A percentile compares a stretch with the other conserved stretches of the same genome.
These are phyloP conservation scores for Cryptosporidium xiaoi DNA, from an alignment of 169 alveolate species.

Conservation along the genomic window DNA sequence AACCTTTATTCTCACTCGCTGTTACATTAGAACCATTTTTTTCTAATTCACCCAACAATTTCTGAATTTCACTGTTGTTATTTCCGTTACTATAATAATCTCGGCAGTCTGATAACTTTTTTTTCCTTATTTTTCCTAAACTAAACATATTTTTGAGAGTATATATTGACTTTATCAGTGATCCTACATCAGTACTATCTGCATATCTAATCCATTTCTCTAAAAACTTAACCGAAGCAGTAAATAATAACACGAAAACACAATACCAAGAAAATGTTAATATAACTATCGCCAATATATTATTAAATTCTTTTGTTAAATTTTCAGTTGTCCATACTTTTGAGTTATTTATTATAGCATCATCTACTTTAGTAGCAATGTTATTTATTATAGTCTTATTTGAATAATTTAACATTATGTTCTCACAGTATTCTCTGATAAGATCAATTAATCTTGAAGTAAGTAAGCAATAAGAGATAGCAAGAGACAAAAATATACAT, in stretches of 20 bases:
- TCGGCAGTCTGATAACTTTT: not conserved
- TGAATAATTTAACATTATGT: constrained; percentile 18
- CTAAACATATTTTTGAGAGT: constrained; percentile 24
- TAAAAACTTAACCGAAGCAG: constrained; percentile 61
- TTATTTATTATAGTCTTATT: constrained; percentile 15
- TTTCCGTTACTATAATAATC: constrained; percentile 19
- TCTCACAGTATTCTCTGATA: constrained; percentile 16
- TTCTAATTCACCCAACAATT: not conserved
- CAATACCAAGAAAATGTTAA: constrained; percentile 67
- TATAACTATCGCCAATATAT: constrained; percentile 37
- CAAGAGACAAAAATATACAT: constrained; percentile 67
- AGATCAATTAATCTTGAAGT: constrained; percentile 57
- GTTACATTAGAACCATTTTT: not conserved
- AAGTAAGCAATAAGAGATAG: constrained; percentile 47
- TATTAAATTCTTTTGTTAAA: constrained; percentile 37
- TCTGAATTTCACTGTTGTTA: not conserved
- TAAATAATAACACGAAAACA: constrained; percentile 50
- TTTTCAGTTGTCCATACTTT: constrained; percentile 71
- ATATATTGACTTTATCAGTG: constrained; percentile 30
- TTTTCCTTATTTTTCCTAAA: not conserved
- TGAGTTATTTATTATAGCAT: constrained; percentile 25
- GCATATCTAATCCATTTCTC: constrained; percentile 73
- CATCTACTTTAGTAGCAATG: constrained; percentile 25
- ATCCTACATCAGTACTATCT: constrained; percentile 62
- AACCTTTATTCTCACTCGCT: not conserved